A percentile compares a stretch with the other conserved stretches of the same genome.
Evolutionary conservation across 2,329 filamentous ascomycete genomes (phyloP).

Genomic region (Parastagonospora nodorum): DNA sequence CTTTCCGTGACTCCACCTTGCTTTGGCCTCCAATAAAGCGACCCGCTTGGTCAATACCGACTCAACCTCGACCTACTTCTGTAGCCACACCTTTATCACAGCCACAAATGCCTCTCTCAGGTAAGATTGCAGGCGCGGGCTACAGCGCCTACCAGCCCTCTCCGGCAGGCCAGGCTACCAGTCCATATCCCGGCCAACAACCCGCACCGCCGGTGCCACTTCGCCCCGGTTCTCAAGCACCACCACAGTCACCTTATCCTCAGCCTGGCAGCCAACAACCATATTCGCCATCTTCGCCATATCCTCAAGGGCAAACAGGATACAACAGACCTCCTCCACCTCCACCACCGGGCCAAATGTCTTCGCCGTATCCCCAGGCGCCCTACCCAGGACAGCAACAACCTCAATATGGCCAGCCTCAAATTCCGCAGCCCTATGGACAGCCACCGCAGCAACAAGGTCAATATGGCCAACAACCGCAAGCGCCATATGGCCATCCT

Average conservation of each 20-base stretch:
- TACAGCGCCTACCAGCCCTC: slow-evolving; percentile 39
- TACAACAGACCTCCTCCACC: slow-evolving; percentile 41
- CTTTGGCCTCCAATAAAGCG: slow-evolving; percentile 32
- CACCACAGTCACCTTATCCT: slow-evolving; percentile 51
- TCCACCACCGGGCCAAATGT: slow-evolving; percentile 34
- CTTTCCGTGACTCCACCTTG: slow-evolving; percentile 25
- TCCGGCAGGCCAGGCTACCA: slow-evolving; percentile 28
- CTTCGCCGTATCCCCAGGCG: slow-evolving; percentile 30
- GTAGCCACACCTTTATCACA: slow-evolving; percentile 17
- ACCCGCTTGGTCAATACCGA: slow-evolving; percentile 11
- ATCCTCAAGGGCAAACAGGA: slow-evolving; percentile 40
- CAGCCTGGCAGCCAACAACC: slow-evolving; percentile 38
- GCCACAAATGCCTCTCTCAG: slow-evolving; percentile 34
- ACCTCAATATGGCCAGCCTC: slow-evolving; percentile 26
- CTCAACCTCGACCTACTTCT: background rate
- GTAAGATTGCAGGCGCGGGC: slow-evolving; percentile 32
- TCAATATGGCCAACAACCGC: slow-evolving; percentile 29
- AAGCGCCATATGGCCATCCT: slow-evolving; percentile 34
- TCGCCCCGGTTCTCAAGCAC: slow-evolving; percentile 43
- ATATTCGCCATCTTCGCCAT: slow-evolving; percentile 48
- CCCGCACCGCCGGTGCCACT: slow-evolving; percentile 36
- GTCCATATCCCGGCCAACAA: slow-evolving; percentile 30
- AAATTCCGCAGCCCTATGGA: slow-evolving; percentile 40
- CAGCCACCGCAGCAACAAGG: slow-evolving; percentile 31
- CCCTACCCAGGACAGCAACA: slow-evolving; percentile 25